These are phyloP conservation scores for Phytophthora ramorum DNA, from an alignment of 352 stramenopile species.

Conservation along the genomic window DNA sequence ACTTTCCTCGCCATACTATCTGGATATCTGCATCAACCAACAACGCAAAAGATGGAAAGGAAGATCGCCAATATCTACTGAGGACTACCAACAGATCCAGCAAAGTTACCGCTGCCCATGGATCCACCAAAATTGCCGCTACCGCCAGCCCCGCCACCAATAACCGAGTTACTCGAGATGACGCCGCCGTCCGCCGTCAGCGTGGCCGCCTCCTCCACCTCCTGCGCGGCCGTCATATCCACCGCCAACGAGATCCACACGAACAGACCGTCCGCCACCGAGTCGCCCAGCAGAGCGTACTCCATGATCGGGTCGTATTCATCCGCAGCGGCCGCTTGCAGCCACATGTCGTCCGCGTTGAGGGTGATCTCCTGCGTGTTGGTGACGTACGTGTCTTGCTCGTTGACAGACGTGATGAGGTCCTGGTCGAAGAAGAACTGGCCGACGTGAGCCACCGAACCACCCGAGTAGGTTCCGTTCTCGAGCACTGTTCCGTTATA, in stretches of 20 bases:
- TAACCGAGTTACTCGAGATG: slow-evolving; percentile 14
- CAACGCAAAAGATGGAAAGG: background rate
- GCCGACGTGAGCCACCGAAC: slow-evolving; percentile 25
- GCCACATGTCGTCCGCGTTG: slow-evolving; percentile 32
- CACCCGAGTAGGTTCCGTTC: slow-evolving; percentile 29
- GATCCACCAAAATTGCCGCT: slow-evolving; percentile 24
- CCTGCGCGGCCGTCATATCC: slow-evolving; percentile 17
- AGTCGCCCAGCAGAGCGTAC: slow-evolving; percentile 7
- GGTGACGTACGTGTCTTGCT: slow-evolving; percentile 27
- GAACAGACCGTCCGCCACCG: slow-evolving; percentile 12
- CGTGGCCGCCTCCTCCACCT: background rate
- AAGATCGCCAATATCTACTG: background rate
- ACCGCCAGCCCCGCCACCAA: slow-evolving; percentile 15
- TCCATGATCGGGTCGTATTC: slow-evolving; percentile 20
- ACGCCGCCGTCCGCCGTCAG: slow-evolving; percentile 19
- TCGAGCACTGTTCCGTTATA: slow-evolving; percentile 29
- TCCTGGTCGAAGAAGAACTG: slow-evolving; percentile 42
- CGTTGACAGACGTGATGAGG: slow-evolving; percentile 37
- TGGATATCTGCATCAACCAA: background rate
- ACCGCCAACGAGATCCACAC: slow-evolving; percentile 28
- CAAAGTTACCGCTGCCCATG: slow-evolving; percentile 15
- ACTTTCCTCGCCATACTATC: background rate
- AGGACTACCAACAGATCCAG: slow-evolving; percentile 7
- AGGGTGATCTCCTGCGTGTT: slow-evolving; percentile 36
- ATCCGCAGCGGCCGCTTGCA: slow-evolving; percentile 19